These are phyloP conservation scores for Hippophae rhamnoides DNA, from an alignment of 306 rosid genomes.

Conservation along the genomic window DNA sequence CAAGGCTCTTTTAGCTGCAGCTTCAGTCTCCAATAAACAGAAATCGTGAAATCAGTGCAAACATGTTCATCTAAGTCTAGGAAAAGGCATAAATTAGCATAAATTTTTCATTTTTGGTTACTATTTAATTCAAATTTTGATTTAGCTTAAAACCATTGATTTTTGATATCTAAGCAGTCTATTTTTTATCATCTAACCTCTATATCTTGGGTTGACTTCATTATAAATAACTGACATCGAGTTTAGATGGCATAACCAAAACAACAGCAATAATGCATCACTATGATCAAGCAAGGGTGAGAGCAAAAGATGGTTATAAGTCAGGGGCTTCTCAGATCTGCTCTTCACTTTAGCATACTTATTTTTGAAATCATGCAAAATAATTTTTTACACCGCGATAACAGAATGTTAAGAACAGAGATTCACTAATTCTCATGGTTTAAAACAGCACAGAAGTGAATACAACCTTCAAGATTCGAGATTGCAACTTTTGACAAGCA, in stretches of 20 bases:
- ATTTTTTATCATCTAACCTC: not conserved
- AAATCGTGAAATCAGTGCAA: conserved; percentile 13
- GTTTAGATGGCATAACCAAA: not conserved
- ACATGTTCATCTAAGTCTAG: not conserved
- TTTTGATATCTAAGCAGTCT: not conserved
- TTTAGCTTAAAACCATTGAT: not conserved
- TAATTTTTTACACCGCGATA: too few relatives aligned
- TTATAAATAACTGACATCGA: not conserved
- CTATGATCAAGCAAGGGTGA: not conserved
- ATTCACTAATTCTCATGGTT: too few relatives aligned
- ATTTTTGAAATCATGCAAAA: not conserved
- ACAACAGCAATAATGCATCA: not conserved
- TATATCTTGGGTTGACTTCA: not conserved
- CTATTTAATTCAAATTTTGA: not conserved
- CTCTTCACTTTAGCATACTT: not conserved
- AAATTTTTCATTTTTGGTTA: conserved; percentile 1
- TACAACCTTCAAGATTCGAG: too few relatives aligned
- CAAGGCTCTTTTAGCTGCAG: conserved; percentile 88
- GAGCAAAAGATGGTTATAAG: not conserved
- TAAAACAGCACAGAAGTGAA: too few relatives aligned
- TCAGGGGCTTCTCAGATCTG: not conserved
- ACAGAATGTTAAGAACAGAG: too few relatives aligned
- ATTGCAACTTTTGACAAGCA: too few relatives aligned
- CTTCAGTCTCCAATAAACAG: conserved; percentile 61
- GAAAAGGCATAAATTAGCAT: not conserved